Evolutionary conservation across 345 rosid genomes (phyloP), one percentile per base, ranked within the genome.

Genomic region (Alliaria petiolata): DNA sequence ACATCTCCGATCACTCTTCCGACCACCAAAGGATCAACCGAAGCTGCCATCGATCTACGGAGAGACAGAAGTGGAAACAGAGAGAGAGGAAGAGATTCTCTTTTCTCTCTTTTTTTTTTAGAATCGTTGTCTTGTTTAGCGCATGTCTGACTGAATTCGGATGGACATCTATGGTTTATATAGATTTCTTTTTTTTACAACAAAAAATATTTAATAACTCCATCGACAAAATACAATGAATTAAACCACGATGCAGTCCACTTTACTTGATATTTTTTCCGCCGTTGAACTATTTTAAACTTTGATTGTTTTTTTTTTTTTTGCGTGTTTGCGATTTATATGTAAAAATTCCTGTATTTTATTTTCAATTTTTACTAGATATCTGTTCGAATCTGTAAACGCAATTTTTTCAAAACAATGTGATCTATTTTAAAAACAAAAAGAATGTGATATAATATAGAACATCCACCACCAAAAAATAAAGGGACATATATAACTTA

Each of bases 1-100:
- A 92, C 96, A 58, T 92, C 98, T 1, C 96, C 98, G 13, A 92
- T 89, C 35, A 92, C 90, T 9, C 96, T 83, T 22, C 96, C 96
- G 6, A 92, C 90, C 8, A 92, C 88, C 17, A 87, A 81, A 55
- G 98, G 96, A 75, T 92, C 90, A 42, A 90, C 87, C 0, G 96
- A 84, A 44, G 87, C 76, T 35, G 91, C 84, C 96, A 92, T 91
- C 61, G 68, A 43, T 44, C 26, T 14, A 46, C 39, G 6, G 16
- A 36, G 28, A 50, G 20, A 54, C 35, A 22, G 60, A 38, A n/a
- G n/a, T n/a, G n/a, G n/a, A n/a, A n/a, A n/a, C 7, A 46, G 19
- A 17, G 25, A 43, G 28, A 50, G 20, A 46, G 46, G n/a, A n/a
- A 51, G 45, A 38, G 26, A 19, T 55, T 20, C 16, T 52, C 50